Conservation (phyloP, 1,139 yeast species). For the Spathaspora sp. region DNA sequence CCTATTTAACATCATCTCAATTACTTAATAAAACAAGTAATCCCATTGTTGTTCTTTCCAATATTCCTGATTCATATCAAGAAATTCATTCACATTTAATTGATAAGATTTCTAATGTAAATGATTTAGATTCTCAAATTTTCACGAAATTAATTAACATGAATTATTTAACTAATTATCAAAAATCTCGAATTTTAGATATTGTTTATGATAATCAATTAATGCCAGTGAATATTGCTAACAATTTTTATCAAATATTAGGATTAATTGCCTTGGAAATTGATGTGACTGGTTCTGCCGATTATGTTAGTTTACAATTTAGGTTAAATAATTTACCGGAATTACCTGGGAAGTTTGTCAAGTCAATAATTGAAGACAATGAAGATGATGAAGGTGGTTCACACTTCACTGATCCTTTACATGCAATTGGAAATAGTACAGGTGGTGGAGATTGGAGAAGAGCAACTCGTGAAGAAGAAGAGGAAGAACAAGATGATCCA, state of each 20-base stretch:
- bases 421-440: not conserved
- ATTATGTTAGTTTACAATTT: slow-evolving; percentile 44
- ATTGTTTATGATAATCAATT: slow-evolving; percentile 38
- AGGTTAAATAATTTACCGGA: slow-evolving; percentile 35
- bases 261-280: slow-evolving; percentile 45
- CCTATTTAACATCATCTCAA: slow-evolving; percentile 30
- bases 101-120: slow-evolving; percentile 22
- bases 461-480: not conserved
- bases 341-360: slow-evolving; percentile 27
- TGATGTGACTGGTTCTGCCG: slow-evolving; percentile 42
- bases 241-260: slow-evolving; percentile 34
- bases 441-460: not conserved
- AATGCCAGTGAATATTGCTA: slow-evolving; percentile 29
- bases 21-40: slow-evolving; percentile 13
- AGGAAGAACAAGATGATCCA: not conserved
- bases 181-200: slow-evolving; percentile 35
- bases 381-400: slow-evolving; percentile 11
- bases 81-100: slow-evolving; percentile 20
- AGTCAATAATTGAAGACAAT: slow-evolving; percentile 15
- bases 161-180: slow-evolving; percentile 31
- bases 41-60: slow-evolving; percentile 10
- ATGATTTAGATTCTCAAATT: slow-evolving; percentile 31
- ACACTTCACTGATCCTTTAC: slow-evolving; percentile 15
- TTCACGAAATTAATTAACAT: slow-evolving; percentile 28
- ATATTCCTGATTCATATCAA: slow-evolving; percentile 28